Percentiles rank a stretch among this genome's conserved stretches.
phyloP scores from a whole-genome alignment of 2,329 filamentous ascomycete species.

The Cytospora piceicola region DNA sequence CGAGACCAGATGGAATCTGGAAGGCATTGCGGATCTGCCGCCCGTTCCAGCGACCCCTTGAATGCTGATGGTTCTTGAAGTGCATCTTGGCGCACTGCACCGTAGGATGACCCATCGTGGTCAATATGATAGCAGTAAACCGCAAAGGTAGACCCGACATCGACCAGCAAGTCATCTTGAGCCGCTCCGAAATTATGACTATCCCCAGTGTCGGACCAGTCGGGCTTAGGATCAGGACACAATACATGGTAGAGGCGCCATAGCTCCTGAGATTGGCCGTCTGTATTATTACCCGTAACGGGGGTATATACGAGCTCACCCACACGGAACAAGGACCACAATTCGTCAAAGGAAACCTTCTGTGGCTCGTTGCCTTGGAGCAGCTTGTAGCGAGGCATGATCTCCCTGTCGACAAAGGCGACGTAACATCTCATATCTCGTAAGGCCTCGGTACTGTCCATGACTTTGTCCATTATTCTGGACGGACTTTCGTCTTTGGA shows the following conservation, averaged over 20 bases:
- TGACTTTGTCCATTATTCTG: background rate
- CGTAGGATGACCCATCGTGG: conserved; percentile 8
- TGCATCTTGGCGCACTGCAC: conserved; percentile 13
- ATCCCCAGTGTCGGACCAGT: no score
- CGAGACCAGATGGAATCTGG: conserved; percentile 35
- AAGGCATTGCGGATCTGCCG: conserved; percentile 43
- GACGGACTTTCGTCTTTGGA: background rate
- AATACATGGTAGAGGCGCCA: background rate
- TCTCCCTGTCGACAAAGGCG: conserved; percentile 8
- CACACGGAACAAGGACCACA: conserved; percentile 10
- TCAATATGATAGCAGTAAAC: conserved; percentile 12
- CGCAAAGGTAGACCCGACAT: background rate
- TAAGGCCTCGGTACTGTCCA: conserved; percentile 12
- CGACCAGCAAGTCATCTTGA: background rate
- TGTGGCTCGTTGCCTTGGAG: background rate
- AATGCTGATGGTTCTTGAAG: conserved; percentile 19
- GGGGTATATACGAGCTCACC: conserved; percentile 12
- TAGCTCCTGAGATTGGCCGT: conserved; percentile 1
- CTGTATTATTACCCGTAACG: conserved; percentile 1
- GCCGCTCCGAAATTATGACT: no score
- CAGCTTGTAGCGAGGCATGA: conserved; percentile 8
- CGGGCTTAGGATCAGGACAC: background rate
- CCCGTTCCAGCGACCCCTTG: conserved; percentile 37
- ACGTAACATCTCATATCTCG: conserved; percentile 20
- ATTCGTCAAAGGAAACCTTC: conserved; percentile 9